Percentiles rank a stretch among this genome's conserved stretches.
These are phyloP conservation scores for Plectosphaerella sp. DNA, from an alignment of 2,329 filamentous ascomycete species.

Conservation along the genomic window DNA sequence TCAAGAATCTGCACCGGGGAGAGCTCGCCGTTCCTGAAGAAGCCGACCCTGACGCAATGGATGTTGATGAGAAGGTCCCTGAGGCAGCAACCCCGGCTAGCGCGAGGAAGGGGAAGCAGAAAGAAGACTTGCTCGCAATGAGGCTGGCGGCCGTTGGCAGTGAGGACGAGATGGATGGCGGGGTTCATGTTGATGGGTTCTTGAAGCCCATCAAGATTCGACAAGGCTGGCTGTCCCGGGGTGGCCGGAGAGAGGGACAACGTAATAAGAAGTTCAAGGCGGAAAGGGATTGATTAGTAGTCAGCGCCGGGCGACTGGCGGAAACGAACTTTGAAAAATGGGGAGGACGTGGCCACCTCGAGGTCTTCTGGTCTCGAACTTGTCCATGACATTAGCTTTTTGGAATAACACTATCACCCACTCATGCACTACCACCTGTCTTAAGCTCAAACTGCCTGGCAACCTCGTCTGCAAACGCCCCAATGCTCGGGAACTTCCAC, in stretches of 20 bases:
- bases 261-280: constrained; percentile 7
- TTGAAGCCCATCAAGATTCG: constrained; percentile 48
- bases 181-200: constrained; percentile 66
- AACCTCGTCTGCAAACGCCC: constrained; percentile 55
- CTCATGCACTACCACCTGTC: background rate
- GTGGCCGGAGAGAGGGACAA: constrained; percentile 23
- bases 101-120: background rate
- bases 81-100: no score
- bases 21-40: constrained; percentile 22
- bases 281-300: background rate
- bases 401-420: background rate
- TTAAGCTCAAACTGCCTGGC: constrained; percentile 21
- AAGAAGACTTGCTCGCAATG: background rate
- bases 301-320: no score
- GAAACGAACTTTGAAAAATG: no score
- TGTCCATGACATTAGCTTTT: no score
- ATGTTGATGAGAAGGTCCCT: background rate
- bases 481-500: constrained; percentile 56
- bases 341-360: no score
- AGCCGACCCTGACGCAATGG: constrained; percentile 19
- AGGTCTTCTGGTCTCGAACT: no score
- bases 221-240: constrained; percentile 37
- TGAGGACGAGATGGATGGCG: constrained; percentile 54
- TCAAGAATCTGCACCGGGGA: constrained; percentile 32
- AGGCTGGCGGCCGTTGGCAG: constrained; percentile 23